Conservation (phyloP, 106 monocot species). For the Apostasia ramifera region DNA sequence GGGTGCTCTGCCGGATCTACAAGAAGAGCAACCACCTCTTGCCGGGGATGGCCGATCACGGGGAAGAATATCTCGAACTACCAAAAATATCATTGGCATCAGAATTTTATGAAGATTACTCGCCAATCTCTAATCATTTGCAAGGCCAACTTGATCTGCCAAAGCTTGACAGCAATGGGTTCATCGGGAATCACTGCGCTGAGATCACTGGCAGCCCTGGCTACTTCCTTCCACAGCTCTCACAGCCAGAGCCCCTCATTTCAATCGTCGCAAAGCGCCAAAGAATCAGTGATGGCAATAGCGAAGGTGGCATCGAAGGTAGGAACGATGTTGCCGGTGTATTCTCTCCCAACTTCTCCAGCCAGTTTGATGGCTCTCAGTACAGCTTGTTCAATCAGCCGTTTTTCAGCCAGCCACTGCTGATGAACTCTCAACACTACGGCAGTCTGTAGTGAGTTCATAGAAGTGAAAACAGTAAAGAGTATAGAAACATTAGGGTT, state of each 20-base stretch:
- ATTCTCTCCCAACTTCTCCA: conserved; percentile 1
- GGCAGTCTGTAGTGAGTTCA: too few relatives aligned
- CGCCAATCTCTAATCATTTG: conserved; percentile 23
- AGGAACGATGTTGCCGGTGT: conserved; percentile 6
- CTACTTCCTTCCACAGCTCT: conserved; percentile 16
- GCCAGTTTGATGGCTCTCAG: conserved; percentile 18
- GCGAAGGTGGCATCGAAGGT: conserved; percentile 7
- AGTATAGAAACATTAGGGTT: too few relatives aligned
- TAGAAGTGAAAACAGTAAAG: too few relatives aligned
- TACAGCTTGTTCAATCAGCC: conserved; percentile 19
- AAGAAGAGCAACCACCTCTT: conserved; percentile 41
- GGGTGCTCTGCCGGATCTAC: conserved; percentile 76
- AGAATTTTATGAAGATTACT: conserved; percentile 30
- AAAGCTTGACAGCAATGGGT: background rate
- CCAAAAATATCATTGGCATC: conserved; percentile 32
- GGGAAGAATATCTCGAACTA: conserved; percentile 28
- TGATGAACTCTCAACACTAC: too few relatives aligned
- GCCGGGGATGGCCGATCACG: conserved; percentile 25
- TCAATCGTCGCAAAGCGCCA: conserved; percentile 15
- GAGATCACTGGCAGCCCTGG: background rate
- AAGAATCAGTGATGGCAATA: conserved; percentile 1
- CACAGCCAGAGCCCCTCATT: conserved; percentile 11
- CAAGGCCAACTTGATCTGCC: conserved; percentile 29
- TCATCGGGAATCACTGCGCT: background rate
- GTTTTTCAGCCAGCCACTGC: background rate